Evolutionary conservation across 2,329 filamentous ascomycete genomes (phyloP).

Genomic region (Colletotrichum camelliae): DNA sequence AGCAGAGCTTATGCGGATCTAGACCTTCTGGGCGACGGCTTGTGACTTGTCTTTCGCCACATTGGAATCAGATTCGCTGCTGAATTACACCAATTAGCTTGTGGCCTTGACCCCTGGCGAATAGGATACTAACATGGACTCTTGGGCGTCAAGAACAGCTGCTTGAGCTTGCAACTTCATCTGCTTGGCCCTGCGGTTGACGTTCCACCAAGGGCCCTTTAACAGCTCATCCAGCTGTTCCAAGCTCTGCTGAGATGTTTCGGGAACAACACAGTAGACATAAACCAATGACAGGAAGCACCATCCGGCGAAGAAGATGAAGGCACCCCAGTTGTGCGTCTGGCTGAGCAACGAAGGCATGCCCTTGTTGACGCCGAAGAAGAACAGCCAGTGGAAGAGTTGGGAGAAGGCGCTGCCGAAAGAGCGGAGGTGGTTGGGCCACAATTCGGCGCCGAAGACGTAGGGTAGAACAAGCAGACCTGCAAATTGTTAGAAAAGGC

Average conservation of each 20-base stretch:
- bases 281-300: constrained; percentile 42
- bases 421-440: constrained; percentile 49
- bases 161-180: background rate
- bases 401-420: constrained; percentile 45
- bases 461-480: constrained; percentile 42
- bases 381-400: constrained; percentile 48
- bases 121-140: background rate
- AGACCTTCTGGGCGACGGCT: background rate
- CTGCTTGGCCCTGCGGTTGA: background rate
- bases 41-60: background rate
- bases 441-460: constrained; percentile 49
- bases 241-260: constrained; percentile 37
- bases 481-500: accelerated
- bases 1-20: background rate
- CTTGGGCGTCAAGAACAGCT: background rate
- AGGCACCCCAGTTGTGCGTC: constrained; percentile 47
- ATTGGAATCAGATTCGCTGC: background rate
- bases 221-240: constrained; percentile 38
- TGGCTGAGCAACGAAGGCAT: constrained; percentile 36
- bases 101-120: background rate
- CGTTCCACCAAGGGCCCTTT: constrained; percentile 27
- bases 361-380: constrained; percentile 40
- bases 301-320: constrained; percentile 46
- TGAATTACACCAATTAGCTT: background rate
- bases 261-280: constrained; percentile 43